Evolutionary conservation across 2,329 filamentous ascomycete genomes (phyloP).

Genomic region (Hymenoscyphus fructigenus): DNA sequence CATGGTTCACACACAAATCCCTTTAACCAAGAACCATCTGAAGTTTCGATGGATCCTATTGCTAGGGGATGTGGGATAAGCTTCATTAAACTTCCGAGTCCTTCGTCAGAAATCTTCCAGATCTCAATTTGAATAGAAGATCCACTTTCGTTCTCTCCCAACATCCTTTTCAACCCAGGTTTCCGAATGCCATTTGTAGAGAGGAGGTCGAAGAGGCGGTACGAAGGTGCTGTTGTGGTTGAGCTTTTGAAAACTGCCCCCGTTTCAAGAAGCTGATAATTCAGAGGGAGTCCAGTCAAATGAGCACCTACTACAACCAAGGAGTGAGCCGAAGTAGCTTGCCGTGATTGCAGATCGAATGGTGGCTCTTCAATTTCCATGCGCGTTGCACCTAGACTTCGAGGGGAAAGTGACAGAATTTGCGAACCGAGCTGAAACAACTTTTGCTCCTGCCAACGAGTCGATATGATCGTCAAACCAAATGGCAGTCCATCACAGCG

Average conservation of each 20-base stretch:
- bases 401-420: not conserved
- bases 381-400: slow-evolving; percentile 4
- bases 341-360: too few relatives aligned
- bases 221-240: slow-evolving; percentile 36
- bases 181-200: slow-evolving; percentile 27
- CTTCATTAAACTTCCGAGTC: slow-evolving; percentile 37
- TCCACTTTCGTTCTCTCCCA: slow-evolving; percentile 22
- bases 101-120: slow-evolving; percentile 37
- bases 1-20: slow-evolving; percentile 40
- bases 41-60: slow-evolving; percentile 40
- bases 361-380: not conserved
- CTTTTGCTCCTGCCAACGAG: slow-evolving; percentile 38
- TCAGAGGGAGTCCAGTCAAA: slow-evolving; percentile 38
- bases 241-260: slow-evolving; percentile 31
- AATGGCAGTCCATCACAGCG: slow-evolving; percentile 40
- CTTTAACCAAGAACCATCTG: slow-evolving; percentile 37
- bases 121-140: slow-evolving; percentile 38
- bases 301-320: slow-evolving; percentile 41
- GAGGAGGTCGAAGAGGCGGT: slow-evolving; percentile 36
- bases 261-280: slow-evolving; percentile 37
- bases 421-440: slow-evolving; percentile 25
- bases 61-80: slow-evolving; percentile 39
- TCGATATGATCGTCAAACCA: slow-evolving; percentile 41
- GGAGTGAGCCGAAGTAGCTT: not conserved
- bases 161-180: slow-evolving; percentile 37